These are phyloP conservation scores for Cutaneotrichosporon sp. DNA, from an alignment of 1,284 basidiomycete genomes.

Conservation along the genomic window DNA sequence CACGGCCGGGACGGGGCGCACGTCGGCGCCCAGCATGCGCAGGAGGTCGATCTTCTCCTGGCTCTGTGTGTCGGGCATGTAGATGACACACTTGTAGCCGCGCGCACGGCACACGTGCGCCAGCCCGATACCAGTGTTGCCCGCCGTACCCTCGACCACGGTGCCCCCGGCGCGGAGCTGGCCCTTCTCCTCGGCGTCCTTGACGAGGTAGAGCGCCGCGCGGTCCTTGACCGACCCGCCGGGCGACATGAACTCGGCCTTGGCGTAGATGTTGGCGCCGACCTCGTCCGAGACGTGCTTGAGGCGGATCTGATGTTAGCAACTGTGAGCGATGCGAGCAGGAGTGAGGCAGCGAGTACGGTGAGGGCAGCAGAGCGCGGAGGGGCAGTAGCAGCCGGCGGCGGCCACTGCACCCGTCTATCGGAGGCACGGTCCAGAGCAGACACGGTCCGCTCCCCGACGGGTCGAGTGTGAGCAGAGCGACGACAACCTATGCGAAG, in stretches of 20 bases:
- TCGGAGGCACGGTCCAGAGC: no score
- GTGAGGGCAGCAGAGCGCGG: no score
- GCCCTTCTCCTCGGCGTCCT: conserved; percentile 81
- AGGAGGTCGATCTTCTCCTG: conserved; percentile 98
- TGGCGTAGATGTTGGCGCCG: conserved; percentile 87
- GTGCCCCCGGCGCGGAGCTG: conserved; percentile 84
- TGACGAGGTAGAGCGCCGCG: conserved; percentile 86
- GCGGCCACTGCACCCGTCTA: no score
- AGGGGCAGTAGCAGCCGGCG: not conserved
- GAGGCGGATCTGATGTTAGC: conserved; percentile 69
- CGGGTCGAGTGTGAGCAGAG: no score
- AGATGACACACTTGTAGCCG: conserved; percentile 99
- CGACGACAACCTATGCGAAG: no score
- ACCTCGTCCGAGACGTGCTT: conserved; percentile 82
- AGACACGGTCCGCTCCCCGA: no score
- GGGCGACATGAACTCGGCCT: conserved; percentile 98
- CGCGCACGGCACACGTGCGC: conserved; percentile 88
- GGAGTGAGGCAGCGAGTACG: not conserved
- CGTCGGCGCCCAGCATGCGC: conserved; percentile 95
- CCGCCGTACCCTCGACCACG: conserved; percentile 96
- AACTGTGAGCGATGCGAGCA: not conserved
- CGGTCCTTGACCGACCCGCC: conserved; percentile 99
- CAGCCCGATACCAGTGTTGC: conserved; percentile 97
- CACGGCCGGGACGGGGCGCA: conserved; percentile 92
- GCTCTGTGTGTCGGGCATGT: conserved; percentile 96